Evolutionary conservation across 2,329 filamentous ascomycete species (phyloP), one percentile per base, ranked within the genome.

Genomic region (Fusarium sp.): DNA sequence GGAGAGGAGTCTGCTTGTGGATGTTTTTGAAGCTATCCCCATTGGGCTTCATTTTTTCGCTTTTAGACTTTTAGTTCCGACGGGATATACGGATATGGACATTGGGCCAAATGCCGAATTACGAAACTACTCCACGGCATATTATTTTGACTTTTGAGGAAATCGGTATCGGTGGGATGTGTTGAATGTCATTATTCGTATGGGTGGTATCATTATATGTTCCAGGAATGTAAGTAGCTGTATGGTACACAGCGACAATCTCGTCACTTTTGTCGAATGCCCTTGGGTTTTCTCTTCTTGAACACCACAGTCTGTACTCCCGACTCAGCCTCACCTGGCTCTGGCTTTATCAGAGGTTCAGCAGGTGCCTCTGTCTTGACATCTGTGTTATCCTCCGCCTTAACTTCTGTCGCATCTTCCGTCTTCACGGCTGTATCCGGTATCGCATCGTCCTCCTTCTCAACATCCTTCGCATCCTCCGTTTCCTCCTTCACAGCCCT

Each of bases 211-310:
- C 33, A 52, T 52, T 52, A 25, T 27, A 3, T 52, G 33, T 31
- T 52, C 33, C 33, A 52, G 33, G 7, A 27, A 27, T 25, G 33
- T 27, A 52, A 41, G 11, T 54, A 27, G 42, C 38, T 44, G 25
- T 55, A 38, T 31, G 50, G 35, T 67, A 71, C 50, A 64, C 41
- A 25, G n/a, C 4, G n/a, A 22, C 20, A 31, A 12, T 29, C 7
- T n/a, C 27, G 17, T 45, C 58, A 91, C 78, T 88, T 91, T 74
- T 90, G 87, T 25, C 90, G 86, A 39, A 90, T 85, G 55, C 86
- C 88, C 83, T 90, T 92, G 18, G 89, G 85, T 78, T 94, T 95
- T 59, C 93, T 85, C 83, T 94, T 95, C 83, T 95, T 95, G 82
- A 95, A 96, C 6, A 94, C 84, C 4, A 94, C 86, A 5, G 87